Evolutionary conservation across 169 alveolate species (phyloP).

Genomic region (Plasmodium reichenowi): DNA sequence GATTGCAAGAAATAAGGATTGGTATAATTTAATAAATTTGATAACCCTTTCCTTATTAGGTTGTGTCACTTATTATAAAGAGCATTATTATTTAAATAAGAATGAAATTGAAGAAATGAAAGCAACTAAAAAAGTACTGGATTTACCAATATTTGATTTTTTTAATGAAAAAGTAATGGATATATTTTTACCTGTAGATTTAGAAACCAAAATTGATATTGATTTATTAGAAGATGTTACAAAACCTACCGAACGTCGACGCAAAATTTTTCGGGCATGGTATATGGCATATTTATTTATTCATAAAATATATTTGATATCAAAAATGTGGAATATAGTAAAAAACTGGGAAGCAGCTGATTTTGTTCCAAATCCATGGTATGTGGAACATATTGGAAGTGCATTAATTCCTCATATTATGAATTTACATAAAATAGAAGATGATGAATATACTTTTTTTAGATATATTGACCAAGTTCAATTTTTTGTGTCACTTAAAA

Average conservation of each 20-base stretch:
- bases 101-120: slow-evolving; percentile 30
- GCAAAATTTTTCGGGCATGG: slow-evolving; percentile 36
- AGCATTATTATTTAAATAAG: slow-evolving; percentile 40
- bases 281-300: slow-evolving; percentile 45
- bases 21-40: slow-evolving; percentile 50
- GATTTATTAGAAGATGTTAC: slow-evolving; percentile 45
- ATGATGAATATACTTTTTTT: slow-evolving; percentile 35
- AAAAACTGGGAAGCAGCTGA: slow-evolving; percentile 57
- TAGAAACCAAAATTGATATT: slow-evolving; percentile 19
- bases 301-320: slow-evolving; percentile 59
- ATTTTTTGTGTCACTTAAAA: slow-evolving; percentile 27
- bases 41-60: slow-evolving; percentile 21
- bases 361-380: slow-evolving; percentile 68
- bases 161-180: slow-evolving; percentile 29
- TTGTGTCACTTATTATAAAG: slow-evolving; percentile 41
- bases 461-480: slow-evolving; percentile 50
- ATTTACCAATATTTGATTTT: slow-evolving; percentile 69
- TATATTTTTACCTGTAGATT: slow-evolving; percentile 26
- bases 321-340: slow-evolving; percentile 72
- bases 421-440: slow-evolving; percentile 29
- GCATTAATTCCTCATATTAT: slow-evolving; percentile 28
- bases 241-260: slow-evolving; percentile 6
- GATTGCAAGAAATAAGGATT: slow-evolving; percentile 37
- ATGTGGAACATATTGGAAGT: slow-evolving; percentile 64
- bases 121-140: slow-evolving; percentile 13